These are phyloP conservation scores for Penicillium griseofulvum DNA, from an alignment of 2,329 filamentous ascomycete genomes.

Conservation along the genomic window DNA sequence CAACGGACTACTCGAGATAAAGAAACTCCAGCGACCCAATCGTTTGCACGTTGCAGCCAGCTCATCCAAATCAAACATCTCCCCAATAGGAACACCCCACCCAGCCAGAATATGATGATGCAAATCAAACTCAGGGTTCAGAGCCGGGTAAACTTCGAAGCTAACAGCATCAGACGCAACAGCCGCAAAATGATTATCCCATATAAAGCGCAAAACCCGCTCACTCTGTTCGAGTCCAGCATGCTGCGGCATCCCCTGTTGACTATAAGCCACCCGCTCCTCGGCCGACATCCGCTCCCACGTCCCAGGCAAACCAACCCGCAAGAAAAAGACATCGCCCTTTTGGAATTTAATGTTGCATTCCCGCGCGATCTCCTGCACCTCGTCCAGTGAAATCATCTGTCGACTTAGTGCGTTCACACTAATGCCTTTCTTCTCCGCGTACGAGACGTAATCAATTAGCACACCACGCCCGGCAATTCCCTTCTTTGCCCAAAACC, in stretches of 20 bases:
- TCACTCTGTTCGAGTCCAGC: slow-evolving; percentile 41
- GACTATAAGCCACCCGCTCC: slow-evolving; percentile 30
- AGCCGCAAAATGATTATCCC: slow-evolving; percentile 59
- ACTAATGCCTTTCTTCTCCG: slow-evolving; percentile 31
- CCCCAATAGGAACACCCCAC: slow-evolving; percentile 41
- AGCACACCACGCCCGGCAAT: slow-evolving; percentile 43
- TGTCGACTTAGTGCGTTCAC: slow-evolving; percentile 35
- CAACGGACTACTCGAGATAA: slow-evolving; percentile 40
- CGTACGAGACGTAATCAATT: slow-evolving; percentile 40
- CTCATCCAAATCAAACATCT: slow-evolving; percentile 42
- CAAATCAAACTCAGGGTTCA: slow-evolving; percentile 34
- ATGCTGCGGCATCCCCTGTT: slow-evolving; percentile 33
- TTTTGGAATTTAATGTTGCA: slow-evolving; percentile 36
- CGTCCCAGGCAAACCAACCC: slow-evolving; percentile 36
- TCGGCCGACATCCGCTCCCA: slow-evolving; percentile 33
- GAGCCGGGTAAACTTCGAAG: slow-evolving; percentile 52
- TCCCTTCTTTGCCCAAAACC: slow-evolving; percentile 39
- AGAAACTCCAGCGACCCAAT: slow-evolving; percentile 38
- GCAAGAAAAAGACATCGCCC: slow-evolving; percentile 42
- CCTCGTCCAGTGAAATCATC: slow-evolving; percentile 35
- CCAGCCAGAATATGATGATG: slow-evolving; percentile 39
- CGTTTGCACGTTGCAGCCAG: slow-evolving; percentile 33
- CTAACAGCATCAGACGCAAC: slow-evolving; percentile 60
- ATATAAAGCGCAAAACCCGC: slow-evolving; percentile 55
- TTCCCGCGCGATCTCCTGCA: slow-evolving; percentile 35